Percentiles rank a stretch among this genome's conserved stretches.
Evolutionary conservation across 805 yeast species (phyloP).

Genomic region (Metschnikowia picachoensis): DNA sequence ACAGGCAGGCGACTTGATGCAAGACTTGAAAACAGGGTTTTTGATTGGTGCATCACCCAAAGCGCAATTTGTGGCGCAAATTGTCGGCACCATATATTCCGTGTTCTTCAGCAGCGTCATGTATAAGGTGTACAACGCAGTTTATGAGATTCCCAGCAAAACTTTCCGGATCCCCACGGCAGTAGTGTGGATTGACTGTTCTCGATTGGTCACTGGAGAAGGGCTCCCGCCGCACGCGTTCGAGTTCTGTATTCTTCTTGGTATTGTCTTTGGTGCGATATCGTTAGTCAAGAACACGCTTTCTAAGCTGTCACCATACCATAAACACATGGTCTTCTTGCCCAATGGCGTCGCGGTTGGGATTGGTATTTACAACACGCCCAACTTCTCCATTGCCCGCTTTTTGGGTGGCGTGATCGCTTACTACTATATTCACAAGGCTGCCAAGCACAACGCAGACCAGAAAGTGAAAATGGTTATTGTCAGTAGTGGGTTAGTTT

Average conservation of each 20-base stretch:
- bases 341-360: slow-evolving; percentile 98
- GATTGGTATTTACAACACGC: slow-evolving; percentile 90
- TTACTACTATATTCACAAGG: slow-evolving; percentile 47
- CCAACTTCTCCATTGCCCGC: slow-evolving; percentile 89
- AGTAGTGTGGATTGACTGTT: slow-evolving; percentile 93
- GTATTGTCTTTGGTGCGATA: slow-evolving; percentile 62
- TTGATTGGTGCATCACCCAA: slow-evolving; percentile 86
- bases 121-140: slow-evolving; percentile 75
- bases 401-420: slow-evolving; percentile 82
- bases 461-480: slow-evolving; percentile 76
- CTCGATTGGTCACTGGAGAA: slow-evolving; percentile 84
- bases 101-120: slow-evolving; percentile 73
- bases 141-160: slow-evolving; percentile 81
- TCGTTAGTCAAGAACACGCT: slow-evolving; percentile 60
- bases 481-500: slow-evolving; percentile 83
- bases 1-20: slow-evolving; percentile 98
- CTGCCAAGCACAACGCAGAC: slow-evolving; percentile 23
- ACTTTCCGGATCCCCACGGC: slow-evolving; percentile 92
- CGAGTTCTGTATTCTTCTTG: slow-evolving; percentile 57
- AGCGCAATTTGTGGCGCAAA: slow-evolving; percentile 88
- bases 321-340: slow-evolving; percentile 49
- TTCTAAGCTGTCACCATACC: slow-evolving; percentile 37
- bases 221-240: slow-evolving; percentile 82
- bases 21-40: slow-evolving; percentile 93
- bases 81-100: slow-evolving; percentile 85